A percentile compares a stretch with the other conserved stretches of the same genome.
phyloP scores from a whole-genome alignment of 805 yeast species.

The Ogataea thermomethanolica region DNA sequence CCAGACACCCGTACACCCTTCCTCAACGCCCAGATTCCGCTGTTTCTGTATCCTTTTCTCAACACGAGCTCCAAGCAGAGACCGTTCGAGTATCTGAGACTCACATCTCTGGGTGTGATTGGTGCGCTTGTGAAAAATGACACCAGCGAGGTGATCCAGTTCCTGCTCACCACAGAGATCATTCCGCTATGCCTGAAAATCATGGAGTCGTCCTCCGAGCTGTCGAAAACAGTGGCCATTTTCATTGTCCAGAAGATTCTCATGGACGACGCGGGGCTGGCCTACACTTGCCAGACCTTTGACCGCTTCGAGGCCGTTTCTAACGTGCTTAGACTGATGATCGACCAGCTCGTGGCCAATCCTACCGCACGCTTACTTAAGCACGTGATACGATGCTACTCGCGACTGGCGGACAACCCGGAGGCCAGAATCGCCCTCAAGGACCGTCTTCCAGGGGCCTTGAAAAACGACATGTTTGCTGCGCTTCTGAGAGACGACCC shows the following conservation, averaged over 20 bases:
- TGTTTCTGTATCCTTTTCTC: constrained; percentile 88
- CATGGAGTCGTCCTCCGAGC: constrained; percentile 92
- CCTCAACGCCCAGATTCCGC: constrained; percentile 85
- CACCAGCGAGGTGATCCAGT: constrained; percentile 90
- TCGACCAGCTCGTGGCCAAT: constrained; percentile 71
- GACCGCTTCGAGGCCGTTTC: constrained; percentile 94
- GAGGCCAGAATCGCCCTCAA: constrained; percentile 88
- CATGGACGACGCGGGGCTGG: constrained; percentile 86
- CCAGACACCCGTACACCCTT: constrained; percentile 83
- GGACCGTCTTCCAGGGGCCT: constrained; percentile 79
- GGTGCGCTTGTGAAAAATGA: constrained; percentile 97
- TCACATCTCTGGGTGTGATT: constrained; percentile 92
- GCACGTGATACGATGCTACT: constrained; percentile 91
- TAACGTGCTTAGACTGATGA: constrained; percentile 79
- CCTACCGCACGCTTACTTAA: constrained; percentile 83
- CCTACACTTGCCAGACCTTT: constrained; percentile 90
- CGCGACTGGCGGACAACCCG: constrained; percentile 82
- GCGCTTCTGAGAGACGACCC: constrained; percentile 77
- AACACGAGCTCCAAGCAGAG: constrained; percentile 89
- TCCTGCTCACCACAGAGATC: constrained; percentile 90
- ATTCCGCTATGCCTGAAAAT: constrained; percentile 92
- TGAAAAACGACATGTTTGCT: constrained; percentile 83
- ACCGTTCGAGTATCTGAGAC: constrained; percentile 88
- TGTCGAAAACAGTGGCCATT: constrained; percentile 93
- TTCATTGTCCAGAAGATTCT: constrained; percentile 92